These are phyloP conservation scores for Thalassiosira profunda DNA, from an alignment of 108 stramenopile species.

Conservation along the genomic window DNA sequence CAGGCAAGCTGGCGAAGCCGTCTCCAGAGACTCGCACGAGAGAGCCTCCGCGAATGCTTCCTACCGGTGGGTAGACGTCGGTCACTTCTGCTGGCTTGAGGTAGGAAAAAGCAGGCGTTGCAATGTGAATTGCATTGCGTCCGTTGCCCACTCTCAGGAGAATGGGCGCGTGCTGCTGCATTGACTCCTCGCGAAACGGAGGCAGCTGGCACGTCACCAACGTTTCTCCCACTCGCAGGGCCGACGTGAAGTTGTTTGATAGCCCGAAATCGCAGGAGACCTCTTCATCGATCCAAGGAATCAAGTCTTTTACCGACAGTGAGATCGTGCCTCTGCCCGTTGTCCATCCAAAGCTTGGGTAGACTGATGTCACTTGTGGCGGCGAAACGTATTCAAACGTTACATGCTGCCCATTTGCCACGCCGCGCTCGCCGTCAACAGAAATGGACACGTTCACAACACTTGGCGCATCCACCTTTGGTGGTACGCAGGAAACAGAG, in stretches of 20 bases:
- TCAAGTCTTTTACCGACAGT: conserved; percentile 11
- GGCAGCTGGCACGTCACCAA: conserved; percentile 12
- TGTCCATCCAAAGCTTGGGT: conserved; percentile 35
- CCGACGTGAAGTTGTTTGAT: neutral
- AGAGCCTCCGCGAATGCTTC: conserved; percentile 32
- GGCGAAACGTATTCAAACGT: conserved; percentile 22
- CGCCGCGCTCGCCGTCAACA: conserved; percentile 33
- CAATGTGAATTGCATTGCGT: neutral
- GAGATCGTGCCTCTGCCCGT: conserved; percentile 14
- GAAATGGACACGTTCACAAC: conserved; percentile 25
- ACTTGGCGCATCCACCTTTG: neutral
- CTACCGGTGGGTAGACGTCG: conserved; percentile 26
- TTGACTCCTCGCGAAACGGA: neutral
- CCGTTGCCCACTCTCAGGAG: conserved; percentile 17
- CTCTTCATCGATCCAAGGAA: conserved; percentile 10
- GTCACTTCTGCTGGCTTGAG: conserved; percentile 32
- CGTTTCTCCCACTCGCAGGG: neutral
- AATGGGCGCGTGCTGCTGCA: conserved; percentile 17
- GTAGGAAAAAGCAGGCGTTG: conserved; percentile 17
- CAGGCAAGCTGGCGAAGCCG: conserved; percentile 28
- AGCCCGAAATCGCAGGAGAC: conserved; percentile 29
- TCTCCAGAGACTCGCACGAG: conserved; percentile 22
- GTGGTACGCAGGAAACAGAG: conserved; percentile 18
- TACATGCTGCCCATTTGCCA: conserved; percentile 5
- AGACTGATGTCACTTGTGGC: conserved; percentile 17